Conservation (phyloP, 1,284 basidiomycete species). For the Cryptococcus sp. region DNA sequence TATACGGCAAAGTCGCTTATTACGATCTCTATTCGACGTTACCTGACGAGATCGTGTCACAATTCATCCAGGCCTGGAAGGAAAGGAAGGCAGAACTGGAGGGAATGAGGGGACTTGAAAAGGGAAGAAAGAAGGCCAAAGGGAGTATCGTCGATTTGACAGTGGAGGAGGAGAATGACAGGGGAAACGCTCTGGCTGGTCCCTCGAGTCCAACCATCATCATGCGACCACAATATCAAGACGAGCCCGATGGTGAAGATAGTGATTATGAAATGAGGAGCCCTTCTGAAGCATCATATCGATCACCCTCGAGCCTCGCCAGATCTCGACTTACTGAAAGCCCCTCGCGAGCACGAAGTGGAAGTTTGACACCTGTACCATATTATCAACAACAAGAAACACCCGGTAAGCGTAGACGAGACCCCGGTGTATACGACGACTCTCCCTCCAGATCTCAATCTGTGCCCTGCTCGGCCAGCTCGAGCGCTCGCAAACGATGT, state of each 20-base stretch:
- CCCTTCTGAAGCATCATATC: neutral
- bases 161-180: neutral
- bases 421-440: too few relatives aligned
- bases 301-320: neutral
- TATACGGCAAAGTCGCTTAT: conserved; percentile 26
- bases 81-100: conserved; percentile 3
- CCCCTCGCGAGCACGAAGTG: neutral
- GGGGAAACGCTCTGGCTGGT: neutral
- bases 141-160: neutral
- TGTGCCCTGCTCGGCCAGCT: neutral
- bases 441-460: too few relatives aligned
- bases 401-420: too few relatives aligned
- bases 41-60: neutral
- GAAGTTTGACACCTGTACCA: too few relatives aligned
- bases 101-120: conserved; percentile 4
- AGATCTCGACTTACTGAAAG: too few relatives aligned
- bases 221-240: neutral
- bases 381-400: too few relatives aligned
- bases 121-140: conserved; percentile 1
- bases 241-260: neutral
- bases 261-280: neutral
- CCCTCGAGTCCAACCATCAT: too few relatives aligned
- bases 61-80: conserved; percentile 12
- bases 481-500: neutral
- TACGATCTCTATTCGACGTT: neutral